Evolutionary conservation across 2,329 filamentous ascomycete species (phyloP).

Genomic region (Curvularia eragrostidis): DNA sequence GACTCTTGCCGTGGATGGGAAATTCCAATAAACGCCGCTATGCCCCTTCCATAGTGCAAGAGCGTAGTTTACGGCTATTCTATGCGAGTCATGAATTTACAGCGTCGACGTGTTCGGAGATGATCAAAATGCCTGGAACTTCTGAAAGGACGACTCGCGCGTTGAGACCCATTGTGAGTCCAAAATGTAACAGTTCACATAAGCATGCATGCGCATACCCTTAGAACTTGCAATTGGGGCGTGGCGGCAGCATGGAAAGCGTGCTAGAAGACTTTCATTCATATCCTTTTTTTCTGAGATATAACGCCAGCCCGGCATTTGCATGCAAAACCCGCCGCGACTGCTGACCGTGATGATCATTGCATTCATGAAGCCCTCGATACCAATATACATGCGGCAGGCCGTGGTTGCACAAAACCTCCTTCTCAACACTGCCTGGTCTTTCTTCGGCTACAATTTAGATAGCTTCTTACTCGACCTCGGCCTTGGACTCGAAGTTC

Average conservation of each 20-base stretch:
- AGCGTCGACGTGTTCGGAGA: neutral
- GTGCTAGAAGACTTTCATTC: conserved; percentile 48
- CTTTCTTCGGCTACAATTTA: conserved; percentile 16
- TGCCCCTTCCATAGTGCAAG: neutral
- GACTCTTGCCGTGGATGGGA: neutral
- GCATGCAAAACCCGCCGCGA: conserved; percentile 41
- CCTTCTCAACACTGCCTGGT: conserved; percentile 28
- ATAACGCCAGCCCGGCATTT: conserved; percentile 45
- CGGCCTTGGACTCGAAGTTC: conserved; percentile 88
- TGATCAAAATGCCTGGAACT: neutral
- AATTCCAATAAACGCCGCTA: neutral
- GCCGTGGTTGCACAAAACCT: conserved; percentile 28
- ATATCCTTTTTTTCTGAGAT: conserved; percentile 42
- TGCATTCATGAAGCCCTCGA: conserved; percentile 28
- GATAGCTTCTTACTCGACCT: conserved; percentile 75
- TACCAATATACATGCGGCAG: conserved; percentile 34
- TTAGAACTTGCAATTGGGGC: neutral
- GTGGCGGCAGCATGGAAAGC: conserved; percentile 11
- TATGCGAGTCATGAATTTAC: neutral
- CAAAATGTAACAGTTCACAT: neutral
- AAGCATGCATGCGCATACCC: neutral
- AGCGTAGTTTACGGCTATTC: neutral
- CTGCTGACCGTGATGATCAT: conserved; percentile 31
- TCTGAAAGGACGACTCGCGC: too few species aligned
- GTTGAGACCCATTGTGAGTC: neutral